Conservation (phyloP, 164 flowering plant genomes). For the Vitis amurensis region DNA sequence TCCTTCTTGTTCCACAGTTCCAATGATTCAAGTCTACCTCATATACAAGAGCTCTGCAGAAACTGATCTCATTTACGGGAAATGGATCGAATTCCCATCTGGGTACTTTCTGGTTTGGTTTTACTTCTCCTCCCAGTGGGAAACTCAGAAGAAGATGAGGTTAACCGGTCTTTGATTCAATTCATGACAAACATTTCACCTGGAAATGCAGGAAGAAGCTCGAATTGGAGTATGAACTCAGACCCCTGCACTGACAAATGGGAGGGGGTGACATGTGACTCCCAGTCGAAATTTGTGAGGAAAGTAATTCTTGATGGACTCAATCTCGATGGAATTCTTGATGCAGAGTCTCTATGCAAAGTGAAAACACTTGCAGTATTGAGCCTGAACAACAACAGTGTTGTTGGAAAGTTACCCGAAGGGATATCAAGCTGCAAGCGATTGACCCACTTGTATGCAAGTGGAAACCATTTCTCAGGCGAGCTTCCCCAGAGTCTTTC, state of each 20-base stretch:
- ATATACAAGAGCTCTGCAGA: slow-evolving; percentile 3
- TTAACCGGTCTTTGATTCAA: slow-evolving; percentile 22
- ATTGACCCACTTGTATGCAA: slow-evolving; percentile 33
- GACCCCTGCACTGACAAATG: slow-evolving; percentile 48
- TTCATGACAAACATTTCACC: slow-evolving; percentile 41
- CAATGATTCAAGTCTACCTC: background rate
- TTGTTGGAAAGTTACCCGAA: slow-evolving; percentile 26
- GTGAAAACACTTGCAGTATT: slow-evolving; percentile 21
- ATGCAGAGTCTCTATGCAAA: slow-evolving; percentile 27
- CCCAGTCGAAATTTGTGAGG: slow-evolving; percentile 10
- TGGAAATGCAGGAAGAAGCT: slow-evolving; percentile 16
- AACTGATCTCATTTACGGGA: background rate
- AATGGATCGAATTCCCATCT: slow-evolving; percentile 14
- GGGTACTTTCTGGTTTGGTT: slow-evolving; percentile 16
- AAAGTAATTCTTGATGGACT: slow-evolving; percentile 32
- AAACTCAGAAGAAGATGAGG: slow-evolving; percentile 25
- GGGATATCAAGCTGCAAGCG: slow-evolving; percentile 31
- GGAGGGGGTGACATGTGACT: slow-evolving; percentile 34
- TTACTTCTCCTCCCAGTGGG: slow-evolving; percentile 12
- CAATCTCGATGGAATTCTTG: slow-evolving; percentile 33
- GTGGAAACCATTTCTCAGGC: slow-evolving; percentile 37
- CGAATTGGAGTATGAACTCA: slow-evolving; percentile 34
- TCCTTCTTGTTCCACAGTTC: background rate
- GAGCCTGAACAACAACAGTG: slow-evolving; percentile 31
- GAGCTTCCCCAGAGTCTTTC: slow-evolving; percentile 35